phyloP scores from a whole-genome alignment of 768 basidiomycete species.

The Pseudohyphozyma bogoriensis region DNA sequence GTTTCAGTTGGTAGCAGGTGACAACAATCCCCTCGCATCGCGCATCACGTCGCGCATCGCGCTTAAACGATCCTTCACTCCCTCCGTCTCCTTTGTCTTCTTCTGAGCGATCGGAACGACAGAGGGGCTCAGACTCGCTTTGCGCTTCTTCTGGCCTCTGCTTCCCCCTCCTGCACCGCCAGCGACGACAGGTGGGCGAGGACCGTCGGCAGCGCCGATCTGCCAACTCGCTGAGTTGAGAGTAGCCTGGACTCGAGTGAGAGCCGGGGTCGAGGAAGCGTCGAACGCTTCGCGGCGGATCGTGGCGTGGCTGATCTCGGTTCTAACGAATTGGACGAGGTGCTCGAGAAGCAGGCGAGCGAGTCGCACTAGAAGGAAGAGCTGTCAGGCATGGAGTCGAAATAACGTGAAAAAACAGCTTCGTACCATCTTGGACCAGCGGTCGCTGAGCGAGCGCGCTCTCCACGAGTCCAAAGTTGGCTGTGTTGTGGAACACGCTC shows the following conservation, averaged over 20 bases:
- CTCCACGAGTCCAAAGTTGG: slow-evolving; percentile 7
- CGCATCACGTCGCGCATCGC: no score
- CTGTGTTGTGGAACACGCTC: neutral
- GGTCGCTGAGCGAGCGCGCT: slow-evolving; percentile 6
- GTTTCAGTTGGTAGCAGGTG: no score
- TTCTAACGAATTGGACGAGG: slow-evolving; percentile 4
- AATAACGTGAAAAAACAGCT: neutral
- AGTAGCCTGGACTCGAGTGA: neutral
- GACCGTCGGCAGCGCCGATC: neutral
- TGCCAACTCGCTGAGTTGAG: neutral
- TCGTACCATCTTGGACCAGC: slow-evolving; percentile 6
- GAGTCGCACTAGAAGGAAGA: slow-evolving; percentile 4
- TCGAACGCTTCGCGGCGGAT: neutral
- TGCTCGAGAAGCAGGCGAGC: slow-evolving; percentile 21
- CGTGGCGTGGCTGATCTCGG: neutral
- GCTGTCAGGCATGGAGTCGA: neutral
- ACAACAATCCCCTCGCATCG: no score
- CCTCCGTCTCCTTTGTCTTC: no score
- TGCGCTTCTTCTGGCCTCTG: slow-evolving; percentile 12
- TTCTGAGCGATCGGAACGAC: no score
- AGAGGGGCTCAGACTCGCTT: slow-evolving; percentile 2
- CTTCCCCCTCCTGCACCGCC: neutral
- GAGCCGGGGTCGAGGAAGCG: neutral
- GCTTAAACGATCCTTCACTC: no score
- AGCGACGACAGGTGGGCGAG: neutral